Conservation (phyloP, 208 protist genomes). For the Trypanosomatidae sp. region DNA sequence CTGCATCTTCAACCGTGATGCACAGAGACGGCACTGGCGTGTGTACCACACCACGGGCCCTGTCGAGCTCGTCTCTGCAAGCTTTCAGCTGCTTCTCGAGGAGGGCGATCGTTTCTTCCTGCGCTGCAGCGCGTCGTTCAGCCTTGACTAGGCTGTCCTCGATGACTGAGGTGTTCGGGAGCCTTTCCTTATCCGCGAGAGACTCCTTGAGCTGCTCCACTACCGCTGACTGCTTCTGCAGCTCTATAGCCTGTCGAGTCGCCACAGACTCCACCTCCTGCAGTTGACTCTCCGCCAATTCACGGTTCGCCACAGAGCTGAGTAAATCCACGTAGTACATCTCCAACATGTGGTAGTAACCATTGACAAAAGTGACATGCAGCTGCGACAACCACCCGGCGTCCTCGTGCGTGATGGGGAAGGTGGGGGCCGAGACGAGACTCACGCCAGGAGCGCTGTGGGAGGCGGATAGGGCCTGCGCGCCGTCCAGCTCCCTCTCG, state of each 20-base stretch:
- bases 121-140: conserved; percentile 18
- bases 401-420: conserved; percentile 1
- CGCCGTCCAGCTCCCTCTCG: not conserved
- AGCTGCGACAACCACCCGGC: conserved; percentile 13
- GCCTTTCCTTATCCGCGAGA: conserved; percentile 10
- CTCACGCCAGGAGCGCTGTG: not conserved
- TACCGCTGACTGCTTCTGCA: conserved; percentile 32
- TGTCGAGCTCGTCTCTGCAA: conserved; percentile 22
- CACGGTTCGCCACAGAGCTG: conserved; percentile 42
- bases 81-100: conserved; percentile 50
- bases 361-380: conserved; percentile 18
- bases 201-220: conserved; percentile 21
- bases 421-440: conserved; percentile 19
- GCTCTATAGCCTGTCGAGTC: conserved; percentile 28
- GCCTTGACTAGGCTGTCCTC: conserved; percentile 13
- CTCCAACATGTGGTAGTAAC: conserved; percentile 53
- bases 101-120: conserved; percentile 39
- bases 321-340: conserved; percentile 69
- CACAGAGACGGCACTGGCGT: conserved; percentile 11
- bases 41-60: conserved; percentile 8
- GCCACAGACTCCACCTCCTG: conserved; percentile 35
- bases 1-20: not conserved
- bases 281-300: conserved; percentile 39
- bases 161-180: not conserved
- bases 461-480: not conserved